Base-by-base conservation (phyloP, 1,139 yeast species). In the Suhomyces chickasaworum region DNA sequence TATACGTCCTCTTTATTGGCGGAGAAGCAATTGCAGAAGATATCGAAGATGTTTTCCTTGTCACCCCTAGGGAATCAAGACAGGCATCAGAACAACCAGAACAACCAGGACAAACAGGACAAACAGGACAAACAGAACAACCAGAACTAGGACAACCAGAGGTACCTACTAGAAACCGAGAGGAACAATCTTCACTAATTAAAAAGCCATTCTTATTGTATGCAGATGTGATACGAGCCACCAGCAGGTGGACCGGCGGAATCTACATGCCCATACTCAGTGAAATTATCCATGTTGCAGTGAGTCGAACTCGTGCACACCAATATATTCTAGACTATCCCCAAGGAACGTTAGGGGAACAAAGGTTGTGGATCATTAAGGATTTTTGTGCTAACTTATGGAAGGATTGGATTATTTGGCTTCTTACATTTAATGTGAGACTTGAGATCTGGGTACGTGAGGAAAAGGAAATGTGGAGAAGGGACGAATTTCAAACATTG, bases 271-370 rank as follows among this genome's bases (percentile, higher is more conserved):
- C 37, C 12, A 29, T 58, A 7, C 45, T 46, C 22, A 46, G 54
- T 18, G 58, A 54, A 18, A 35, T 65, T 6, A 53, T 65, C n/a
- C 41, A 39, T 5, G 49, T 52, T 27, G 53, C 56, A 1, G 61
- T 64, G 1, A 39, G 42, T 10, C 53, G 71, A 35, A 56, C 59
- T 6, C 46, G 68, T 22, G 73, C 66, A 29, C 64, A 52, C 48
- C 65, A 66, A 36, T 55, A 55, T 35, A 46, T 65, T 4, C 42
- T 57, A 31, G 49, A 40, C n/a, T 41, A 49, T 9, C 44, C 29
- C 3, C 22, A 36, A 23, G 54, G 42, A 48, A 13, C 55, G 47
- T 7, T 39, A 46, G 16, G 42, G 39, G 29, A 50, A 44, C 41
- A 49, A 15, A 45, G 44, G 47, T 42, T 42, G 49, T 54, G 40